Conservation (phyloP, 2,329 filamentous ascomycete genomes). For the Aspergillus pseudonomiae region DNA sequence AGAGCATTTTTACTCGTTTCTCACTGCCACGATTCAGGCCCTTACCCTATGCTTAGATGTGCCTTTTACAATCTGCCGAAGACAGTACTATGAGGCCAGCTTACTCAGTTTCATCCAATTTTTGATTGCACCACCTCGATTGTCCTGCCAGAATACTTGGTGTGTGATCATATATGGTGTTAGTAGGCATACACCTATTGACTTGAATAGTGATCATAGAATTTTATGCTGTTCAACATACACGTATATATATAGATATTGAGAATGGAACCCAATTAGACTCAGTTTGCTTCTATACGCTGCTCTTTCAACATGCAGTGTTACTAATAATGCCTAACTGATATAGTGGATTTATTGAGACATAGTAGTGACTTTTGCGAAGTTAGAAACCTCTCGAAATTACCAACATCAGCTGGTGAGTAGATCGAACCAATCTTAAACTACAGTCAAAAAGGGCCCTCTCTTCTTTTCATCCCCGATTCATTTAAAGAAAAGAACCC, state of each 20-base stretch:
- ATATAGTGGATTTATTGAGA: background rate
- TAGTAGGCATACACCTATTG: background rate
- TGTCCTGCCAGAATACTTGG: background rate
- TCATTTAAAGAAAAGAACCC: background rate
- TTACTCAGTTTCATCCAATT: background rate
- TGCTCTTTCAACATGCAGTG: background rate
- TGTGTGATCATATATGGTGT: background rate
- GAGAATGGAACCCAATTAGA: background rate
- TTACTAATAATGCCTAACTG: background rate
- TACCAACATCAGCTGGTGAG: background rate
- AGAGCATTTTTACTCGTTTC: background rate
- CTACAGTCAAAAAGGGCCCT: background rate
- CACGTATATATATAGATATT: background rate
- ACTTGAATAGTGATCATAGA: background rate
- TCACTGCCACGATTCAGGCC: background rate
- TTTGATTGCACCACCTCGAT: background rate
- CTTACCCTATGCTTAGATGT: background rate
- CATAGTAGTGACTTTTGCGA: background rate
- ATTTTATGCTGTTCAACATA: background rate
- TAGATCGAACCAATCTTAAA: background rate
- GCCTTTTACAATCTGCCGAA: background rate
- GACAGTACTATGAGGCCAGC: background rate
- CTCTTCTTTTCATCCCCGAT: background rate
- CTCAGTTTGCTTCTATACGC: background rate
- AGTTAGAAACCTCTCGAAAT: background rate